phyloP scores from a whole-genome alignment of 108 stramenopile species.

The Poteriospumella lacustris region DNA sequence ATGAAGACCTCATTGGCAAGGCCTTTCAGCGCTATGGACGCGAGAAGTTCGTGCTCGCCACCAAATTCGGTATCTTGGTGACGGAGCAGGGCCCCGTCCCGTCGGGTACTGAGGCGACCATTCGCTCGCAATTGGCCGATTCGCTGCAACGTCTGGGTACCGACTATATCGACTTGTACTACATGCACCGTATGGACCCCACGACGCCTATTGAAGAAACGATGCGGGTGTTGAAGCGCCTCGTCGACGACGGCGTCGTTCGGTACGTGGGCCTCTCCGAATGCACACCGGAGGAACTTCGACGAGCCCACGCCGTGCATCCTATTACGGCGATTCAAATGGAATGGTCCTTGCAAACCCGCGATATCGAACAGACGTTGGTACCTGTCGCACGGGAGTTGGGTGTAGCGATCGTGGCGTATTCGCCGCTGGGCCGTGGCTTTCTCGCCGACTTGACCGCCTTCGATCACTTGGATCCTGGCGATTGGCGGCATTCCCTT shows the following conservation, averaged over 20 bases:
- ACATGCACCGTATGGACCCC: constrained; percentile 37
- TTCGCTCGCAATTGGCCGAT: background rate
- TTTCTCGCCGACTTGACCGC: constrained; percentile 34
- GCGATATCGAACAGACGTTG: constrained; percentile 41
- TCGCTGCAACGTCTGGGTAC: constrained; percentile 39
- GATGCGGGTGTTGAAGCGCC: constrained; percentile 21
- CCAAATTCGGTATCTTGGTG: constrained; percentile 9
- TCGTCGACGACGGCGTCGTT: constrained; percentile 43
- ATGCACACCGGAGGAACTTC: constrained; percentile 29
- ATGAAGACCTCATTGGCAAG: constrained; percentile 14
- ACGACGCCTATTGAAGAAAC: constrained; percentile 9
- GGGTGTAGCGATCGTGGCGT: constrained; percentile 43
- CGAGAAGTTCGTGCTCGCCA: background rate
- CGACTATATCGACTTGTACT: constrained; percentile 46
- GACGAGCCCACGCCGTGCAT: constrained; percentile 30
- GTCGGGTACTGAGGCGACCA: background rate
- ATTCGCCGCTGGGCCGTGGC: constrained; percentile 39
- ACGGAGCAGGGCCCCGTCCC: background rate
- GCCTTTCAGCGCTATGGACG: background rate
- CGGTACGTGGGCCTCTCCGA: constrained; percentile 46
- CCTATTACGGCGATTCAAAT: constrained; percentile 41
- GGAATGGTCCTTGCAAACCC: constrained; percentile 48
- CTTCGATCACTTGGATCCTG: constrained; percentile 8
- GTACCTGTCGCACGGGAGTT: constrained; percentile 46
- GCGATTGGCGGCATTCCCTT: constrained; percentile 32